phyloP scores from a whole-genome alignment of 805 yeast genomes.

The Candida sithepensis region DNA sequence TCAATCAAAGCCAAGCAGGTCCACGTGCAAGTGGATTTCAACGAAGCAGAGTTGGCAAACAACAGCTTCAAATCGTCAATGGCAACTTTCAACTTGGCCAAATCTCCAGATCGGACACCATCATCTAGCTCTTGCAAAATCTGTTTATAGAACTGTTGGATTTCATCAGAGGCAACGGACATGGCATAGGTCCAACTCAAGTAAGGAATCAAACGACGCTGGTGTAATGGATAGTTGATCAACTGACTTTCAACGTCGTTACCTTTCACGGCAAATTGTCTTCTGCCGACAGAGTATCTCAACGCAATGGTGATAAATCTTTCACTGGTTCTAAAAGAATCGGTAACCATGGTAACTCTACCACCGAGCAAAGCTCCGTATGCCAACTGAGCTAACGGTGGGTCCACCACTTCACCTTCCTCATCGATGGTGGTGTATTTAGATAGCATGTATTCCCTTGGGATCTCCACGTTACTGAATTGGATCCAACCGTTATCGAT shows the following conservation, averaged over 20 bases:
- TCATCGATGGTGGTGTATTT: conserved; percentile 69
- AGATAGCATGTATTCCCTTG: conserved; percentile 77
- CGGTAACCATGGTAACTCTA: conserved; percentile 85
- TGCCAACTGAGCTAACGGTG: conserved; percentile 84
- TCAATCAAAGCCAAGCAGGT: conserved; percentile 74
- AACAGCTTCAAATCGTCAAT: conserved; percentile 68
- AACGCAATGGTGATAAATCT: conserved; percentile 80
- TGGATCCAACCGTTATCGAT: conserved; percentile 98
- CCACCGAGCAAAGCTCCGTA: conserved; percentile 87
- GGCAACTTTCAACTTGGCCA: conserved; percentile 41
- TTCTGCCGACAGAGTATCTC: conserved; percentile 85
- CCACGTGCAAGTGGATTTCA: conserved; percentile 91
- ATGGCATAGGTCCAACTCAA: conserved; percentile 76
- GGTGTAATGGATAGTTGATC: conserved; percentile 85
- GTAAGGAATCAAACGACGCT: conserved; percentile 81
- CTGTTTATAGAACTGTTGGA: conserved; percentile 47
- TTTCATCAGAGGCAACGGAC: conserved; percentile 64
- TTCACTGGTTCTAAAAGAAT: conserved; percentile 77
- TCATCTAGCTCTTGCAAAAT: conserved; percentile 53
- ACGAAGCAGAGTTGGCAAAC: conserved; percentile 80
- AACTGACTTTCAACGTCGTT: conserved; percentile 61
- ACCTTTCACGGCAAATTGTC: conserved; percentile 62
- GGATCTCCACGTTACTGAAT: conserved; percentile 77
- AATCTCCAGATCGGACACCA: conserved; percentile 45
- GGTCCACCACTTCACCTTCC: conserved; percentile 67